Evolutionary conservation across 176 grass and related monocot genomes (phyloP), one percentile per base, ranked within the genome.

Genomic region (Pharus latifolius): DNA sequence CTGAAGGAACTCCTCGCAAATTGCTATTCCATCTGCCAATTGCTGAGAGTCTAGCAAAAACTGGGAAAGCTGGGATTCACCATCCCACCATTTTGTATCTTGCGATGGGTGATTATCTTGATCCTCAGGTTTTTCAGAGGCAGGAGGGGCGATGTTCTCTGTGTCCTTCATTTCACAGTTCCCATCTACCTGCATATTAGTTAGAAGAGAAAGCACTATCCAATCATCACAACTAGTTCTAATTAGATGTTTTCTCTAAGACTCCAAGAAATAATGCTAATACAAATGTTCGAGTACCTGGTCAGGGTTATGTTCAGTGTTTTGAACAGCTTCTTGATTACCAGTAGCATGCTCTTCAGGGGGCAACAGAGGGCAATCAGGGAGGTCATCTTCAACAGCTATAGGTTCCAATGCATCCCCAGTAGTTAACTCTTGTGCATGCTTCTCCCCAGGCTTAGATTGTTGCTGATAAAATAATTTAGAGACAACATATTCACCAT

Each of bases 401-500:
- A 63, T 26, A 63, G 47, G 50, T 81, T 89, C 80, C 11, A 72
- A 24, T 34, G 25, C 33, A 64, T 88, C 79, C 3, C 19, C 7
- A 1, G 37, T 23, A 2, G 32, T 63, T 56, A 77, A 56, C 33
- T 83, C 81, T 70, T 78, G 83, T 49, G 10, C 78, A 78, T 63
- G 90, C 25, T 83, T 94, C 42, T 98, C 84, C 14, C 59, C 81
- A 58, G 67, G 70, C 73, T 92, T 90, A 66, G 53, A 51, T 32
- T 96, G 88, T 26, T 97, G 90, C 84, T 97, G 89, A 80, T 78
- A 88, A 63, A 85, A 90, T 87, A 98, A 83, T 86, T 98, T 98
- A 9, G 87, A 91, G 50, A 94, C 90, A 0, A 94, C 95, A 84
- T 93, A 93, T 78, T 94, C 56, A 20, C 90, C 81, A 49, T 98